Evolutionary conservation across 352 stramenopile genomes (phyloP).

Genomic region (Blastocystis sp.): DNA sequence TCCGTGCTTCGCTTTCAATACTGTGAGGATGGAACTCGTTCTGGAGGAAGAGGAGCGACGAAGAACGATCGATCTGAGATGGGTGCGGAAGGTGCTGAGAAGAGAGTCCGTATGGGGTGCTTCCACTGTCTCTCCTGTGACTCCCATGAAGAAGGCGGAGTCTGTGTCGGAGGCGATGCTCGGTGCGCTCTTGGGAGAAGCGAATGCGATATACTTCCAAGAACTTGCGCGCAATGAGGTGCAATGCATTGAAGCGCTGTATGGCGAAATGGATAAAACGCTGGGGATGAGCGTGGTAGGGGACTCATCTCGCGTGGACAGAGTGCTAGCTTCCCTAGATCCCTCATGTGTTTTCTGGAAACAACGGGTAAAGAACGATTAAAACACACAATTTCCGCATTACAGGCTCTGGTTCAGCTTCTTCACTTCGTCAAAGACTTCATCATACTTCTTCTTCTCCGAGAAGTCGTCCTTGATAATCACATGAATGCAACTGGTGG

Average conservation of each 20-base stretch:
- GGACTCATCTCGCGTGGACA: background rate
- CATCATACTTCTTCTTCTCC: constrained; percentile 86
- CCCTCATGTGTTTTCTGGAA: background rate
- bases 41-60: background rate
- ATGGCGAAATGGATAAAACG: background rate
- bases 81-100: background rate
- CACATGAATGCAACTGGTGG: constrained; percentile 96
- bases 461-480: constrained; percentile 88
- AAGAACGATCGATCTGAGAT: background rate
- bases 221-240: background rate
- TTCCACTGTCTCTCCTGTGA: background rate
- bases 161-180: background rate
- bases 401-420: constrained; percentile 77
- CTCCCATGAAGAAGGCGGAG: background rate
- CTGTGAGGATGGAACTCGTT: background rate
- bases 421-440: constrained; percentile 87
- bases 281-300: background rate
- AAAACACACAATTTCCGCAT: constrained; percentile 17
- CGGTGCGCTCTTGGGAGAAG: background rate
- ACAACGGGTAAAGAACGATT: background rate
- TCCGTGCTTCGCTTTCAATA: background rate
- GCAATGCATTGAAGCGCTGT: background rate
- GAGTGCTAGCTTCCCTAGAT: background rate
- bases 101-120: background rate
- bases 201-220: background rate